phyloP scores from a whole-genome alignment of 768 basidiomycete species.

The Boletus patriciae region DNA sequence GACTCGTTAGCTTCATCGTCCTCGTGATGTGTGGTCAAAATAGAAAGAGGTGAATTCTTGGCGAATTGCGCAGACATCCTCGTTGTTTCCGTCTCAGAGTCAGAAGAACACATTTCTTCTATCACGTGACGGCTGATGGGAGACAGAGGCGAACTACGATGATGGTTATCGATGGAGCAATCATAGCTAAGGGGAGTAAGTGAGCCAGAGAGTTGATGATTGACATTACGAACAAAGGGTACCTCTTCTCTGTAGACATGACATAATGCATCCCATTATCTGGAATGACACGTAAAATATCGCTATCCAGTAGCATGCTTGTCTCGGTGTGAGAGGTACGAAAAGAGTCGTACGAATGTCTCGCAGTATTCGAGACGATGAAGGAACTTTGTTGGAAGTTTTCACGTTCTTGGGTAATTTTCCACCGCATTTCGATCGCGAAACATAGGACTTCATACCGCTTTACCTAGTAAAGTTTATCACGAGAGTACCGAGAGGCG shows the following conservation, averaged over 20 bases:
- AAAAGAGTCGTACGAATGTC: neutral
- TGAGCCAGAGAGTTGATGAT: neutral
- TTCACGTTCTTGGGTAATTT: conserved; percentile 3
- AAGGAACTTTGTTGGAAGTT: conserved; percentile 19
- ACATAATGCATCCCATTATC: neutral
- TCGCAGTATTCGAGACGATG: conserved; percentile 12
- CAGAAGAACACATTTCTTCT: conserved; percentile 14
- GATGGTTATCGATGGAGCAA: neutral
- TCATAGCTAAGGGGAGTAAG: neutral
- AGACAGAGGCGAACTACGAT: conserved; percentile 13
- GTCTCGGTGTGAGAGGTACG: neutral
- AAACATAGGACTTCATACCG: conserved; percentile 33
- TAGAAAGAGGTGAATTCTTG: neutral
- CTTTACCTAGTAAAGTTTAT: conserved; percentile 17
- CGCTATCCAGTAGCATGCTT: conserved; percentile 13
- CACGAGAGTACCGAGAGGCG: neutral
- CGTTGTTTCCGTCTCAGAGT: neutral
- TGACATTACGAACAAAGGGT: neutral
- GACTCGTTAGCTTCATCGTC: neutral
- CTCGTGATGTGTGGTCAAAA: neutral
- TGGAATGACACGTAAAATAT: conserved; percentile 22
- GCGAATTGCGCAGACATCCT: neutral
- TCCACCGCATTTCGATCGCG: conserved; percentile 28
- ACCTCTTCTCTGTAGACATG: conserved; percentile 8
- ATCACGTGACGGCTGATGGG: conserved; percentile 19